Evolutionary conservation across 2,329 filamentous ascomycete genomes (phyloP).

Genomic region (Colletotrichum sp.): DNA sequence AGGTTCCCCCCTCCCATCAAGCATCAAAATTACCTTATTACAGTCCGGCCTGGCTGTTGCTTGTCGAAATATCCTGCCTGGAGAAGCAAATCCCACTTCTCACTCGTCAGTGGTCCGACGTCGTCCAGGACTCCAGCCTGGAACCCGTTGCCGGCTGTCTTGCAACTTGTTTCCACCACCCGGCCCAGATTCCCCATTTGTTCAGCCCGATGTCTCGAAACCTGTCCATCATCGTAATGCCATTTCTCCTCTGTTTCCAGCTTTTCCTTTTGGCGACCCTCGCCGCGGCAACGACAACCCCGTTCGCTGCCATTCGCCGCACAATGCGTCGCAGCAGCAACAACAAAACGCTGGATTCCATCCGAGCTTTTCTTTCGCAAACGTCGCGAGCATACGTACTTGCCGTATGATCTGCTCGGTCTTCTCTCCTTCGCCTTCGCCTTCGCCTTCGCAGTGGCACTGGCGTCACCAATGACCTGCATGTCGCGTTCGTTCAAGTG

Average conservation of each 20-base stretch:
- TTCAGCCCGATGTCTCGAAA: slow-evolving; percentile 10
- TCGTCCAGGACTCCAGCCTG: not conserved
- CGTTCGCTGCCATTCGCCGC: not conserved
- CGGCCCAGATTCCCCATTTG: slow-evolving; percentile 5
- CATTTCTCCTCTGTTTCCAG: not conserved
- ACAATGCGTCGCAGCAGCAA: not conserved
- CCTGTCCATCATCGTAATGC: not conserved
- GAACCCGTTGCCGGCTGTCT: not conserved
- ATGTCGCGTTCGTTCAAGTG: not conserved
- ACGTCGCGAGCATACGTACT: not conserved
- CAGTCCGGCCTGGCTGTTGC: not conserved
- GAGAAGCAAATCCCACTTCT: not conserved
- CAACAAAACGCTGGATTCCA: not conserved
- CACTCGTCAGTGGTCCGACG: not conserved
- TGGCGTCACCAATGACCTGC: not conserved
- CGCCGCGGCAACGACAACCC: not conserved
- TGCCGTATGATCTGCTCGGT: not conserved
- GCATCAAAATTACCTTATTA: not conserved
- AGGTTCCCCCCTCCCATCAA: not conserved
- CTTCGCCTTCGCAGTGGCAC: not conserved
- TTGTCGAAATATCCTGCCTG: not conserved
- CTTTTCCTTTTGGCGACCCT: not conserved
- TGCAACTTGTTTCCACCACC: not conserved
- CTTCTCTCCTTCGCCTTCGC: not conserved
- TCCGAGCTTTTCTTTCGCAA: not conserved